Evolutionary conservation across 2,329 filamentous ascomycete genomes (phyloP), one percentile per base, ranked within the genome.

Genomic region (Pyricularia pennisetigena): DNA sequence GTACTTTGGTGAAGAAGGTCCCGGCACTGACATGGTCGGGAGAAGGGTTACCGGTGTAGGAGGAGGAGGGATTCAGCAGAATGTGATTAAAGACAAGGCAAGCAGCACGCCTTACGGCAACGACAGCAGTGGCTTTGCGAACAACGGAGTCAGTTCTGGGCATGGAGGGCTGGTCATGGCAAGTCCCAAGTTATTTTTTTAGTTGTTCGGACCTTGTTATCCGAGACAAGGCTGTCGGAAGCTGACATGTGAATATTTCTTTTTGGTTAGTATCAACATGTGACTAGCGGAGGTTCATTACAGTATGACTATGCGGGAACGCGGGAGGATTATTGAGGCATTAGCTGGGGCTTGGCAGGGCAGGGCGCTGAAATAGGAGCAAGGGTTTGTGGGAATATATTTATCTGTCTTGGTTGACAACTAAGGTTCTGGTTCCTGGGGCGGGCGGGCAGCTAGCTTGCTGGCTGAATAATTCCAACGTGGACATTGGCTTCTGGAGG

Each of bases 271-370:
- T 61, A 61, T 26, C 57, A 61, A 61, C n/a, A 61, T 61, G 23
- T 64, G 16, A 64, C 62, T 5, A 28, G 26, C 26, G 30, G 62
- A 4, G 62, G 62, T n/a, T 64, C 62, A 28, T 28, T 64, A 28
- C 62, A 64, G 62, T 64, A 28, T n/a, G 62, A 64, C 62, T 64
- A 64, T 64, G 62, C 62, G n/a, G 62, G 62, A 28, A 64, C 62
- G n/a, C 23, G 30, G 28, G 20, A 29, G 26, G 28, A 29, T 29
- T 63, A 26, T 26, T 63, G 59, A 63, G 41, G 12, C 32, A 35
- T 35, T 12, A 35, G 32, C 10, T 35, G 32, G 30, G 12, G 32
- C 32, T 14, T 35, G 32, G 32, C 32, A 35, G 32, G 32, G 32
- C 32, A 35, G 32, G 32, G 32, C 9, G 14, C 12, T 35, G 10